Conservation (phyloP, 768 basidiomycete species). For the Lentinula boryana region DNA sequence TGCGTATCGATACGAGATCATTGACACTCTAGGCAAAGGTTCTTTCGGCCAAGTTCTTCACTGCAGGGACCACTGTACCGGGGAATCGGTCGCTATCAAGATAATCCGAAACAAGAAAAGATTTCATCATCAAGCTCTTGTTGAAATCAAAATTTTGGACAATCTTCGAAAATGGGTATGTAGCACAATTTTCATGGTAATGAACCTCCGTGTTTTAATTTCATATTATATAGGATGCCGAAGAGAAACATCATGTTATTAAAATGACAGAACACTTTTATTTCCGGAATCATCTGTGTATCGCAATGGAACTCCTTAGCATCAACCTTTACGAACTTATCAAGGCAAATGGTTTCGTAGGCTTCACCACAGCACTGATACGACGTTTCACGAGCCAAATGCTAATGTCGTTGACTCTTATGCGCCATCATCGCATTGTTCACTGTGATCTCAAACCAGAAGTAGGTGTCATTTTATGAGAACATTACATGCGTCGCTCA, state of each 20-base stretch:
- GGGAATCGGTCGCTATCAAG: conserved; percentile 96
- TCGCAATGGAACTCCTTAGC: conserved; percentile 95
- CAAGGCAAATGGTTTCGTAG: conserved; percentile 97
- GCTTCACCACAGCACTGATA: conserved; percentile 94
- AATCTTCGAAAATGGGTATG: conserved; percentile 95
- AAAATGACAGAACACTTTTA: conserved; percentile 99
- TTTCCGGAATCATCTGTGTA: conserved; percentile 96
- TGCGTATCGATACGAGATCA: conserved; percentile 93
- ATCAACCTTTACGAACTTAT: conserved; percentile 99
- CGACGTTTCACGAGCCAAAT: conserved; percentile 96
- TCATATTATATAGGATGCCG: conserved; percentile 62
- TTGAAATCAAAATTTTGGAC: conserved; percentile 98
- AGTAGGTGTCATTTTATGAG: conserved; percentile 36
- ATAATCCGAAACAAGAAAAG: conserved; percentile 99
- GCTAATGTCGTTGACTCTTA: conserved; percentile 83
- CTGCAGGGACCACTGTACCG: conserved; percentile 93
- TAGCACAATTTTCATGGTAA: conserved; percentile 6
- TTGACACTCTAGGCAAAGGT: conserved; percentile 92
- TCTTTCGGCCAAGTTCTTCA: conserved; percentile 97
- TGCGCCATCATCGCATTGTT: conserved; percentile 96
- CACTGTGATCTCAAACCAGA: conserved; percentile 99
- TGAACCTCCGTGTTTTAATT: not conserved
- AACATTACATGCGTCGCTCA: not conserved
- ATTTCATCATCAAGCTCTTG: conserved; percentile 96
- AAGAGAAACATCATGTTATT: conserved; percentile 96